Conservation (phyloP, 2,329 filamentous ascomycete genomes). For the Macrophomina pseudophaseolina region DNA sequence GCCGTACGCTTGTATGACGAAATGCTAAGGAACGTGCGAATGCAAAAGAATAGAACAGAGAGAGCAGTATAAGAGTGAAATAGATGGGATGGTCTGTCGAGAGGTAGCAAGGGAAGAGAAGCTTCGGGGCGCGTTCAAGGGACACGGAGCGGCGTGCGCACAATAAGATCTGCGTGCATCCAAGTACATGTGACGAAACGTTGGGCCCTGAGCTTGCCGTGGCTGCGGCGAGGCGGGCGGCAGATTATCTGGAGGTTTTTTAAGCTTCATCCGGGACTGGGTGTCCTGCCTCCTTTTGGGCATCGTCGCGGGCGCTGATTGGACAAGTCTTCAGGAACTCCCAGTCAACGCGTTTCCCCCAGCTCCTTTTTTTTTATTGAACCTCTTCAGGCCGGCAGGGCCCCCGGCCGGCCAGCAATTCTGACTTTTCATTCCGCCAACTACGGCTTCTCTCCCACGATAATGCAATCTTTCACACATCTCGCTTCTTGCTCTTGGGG, state of each 20-base stretch:
- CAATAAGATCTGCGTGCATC: conserved; percentile 18
- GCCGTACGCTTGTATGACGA: not conserved
- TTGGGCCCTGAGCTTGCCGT: not conserved
- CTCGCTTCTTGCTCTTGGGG: not conserved
- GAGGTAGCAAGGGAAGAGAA: conserved; percentile 11
- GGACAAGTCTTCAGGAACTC: not conserved
- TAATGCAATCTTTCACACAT: not conserved
- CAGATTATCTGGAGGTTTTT: not conserved
- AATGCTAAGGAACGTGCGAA: not conserved
- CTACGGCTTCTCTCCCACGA: not conserved
- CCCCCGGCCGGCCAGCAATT: not conserved
- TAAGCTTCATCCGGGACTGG: conserved; percentile 13
- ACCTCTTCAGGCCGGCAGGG: not conserved
- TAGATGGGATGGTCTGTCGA: not conserved
- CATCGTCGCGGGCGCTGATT: not conserved
- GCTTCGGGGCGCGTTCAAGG: conserved; percentile 3
- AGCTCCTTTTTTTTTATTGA: not conserved
- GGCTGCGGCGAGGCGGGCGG: conserved; percentile 8
- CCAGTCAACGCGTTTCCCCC: conserved; percentile 8
- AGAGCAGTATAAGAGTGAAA: not conserved
- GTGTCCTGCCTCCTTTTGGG: not conserved
- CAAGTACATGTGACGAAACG: conserved; percentile 14
- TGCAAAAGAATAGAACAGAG: not conserved
- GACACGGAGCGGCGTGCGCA: conserved; percentile 10
- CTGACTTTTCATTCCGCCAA: not conserved